A percentile compares a stretch with the other conserved stretches of the same genome.
Conservation (phyloP, 2,329 filamentous ascomycete species). For the Sporothrix brasiliensis region DNA sequence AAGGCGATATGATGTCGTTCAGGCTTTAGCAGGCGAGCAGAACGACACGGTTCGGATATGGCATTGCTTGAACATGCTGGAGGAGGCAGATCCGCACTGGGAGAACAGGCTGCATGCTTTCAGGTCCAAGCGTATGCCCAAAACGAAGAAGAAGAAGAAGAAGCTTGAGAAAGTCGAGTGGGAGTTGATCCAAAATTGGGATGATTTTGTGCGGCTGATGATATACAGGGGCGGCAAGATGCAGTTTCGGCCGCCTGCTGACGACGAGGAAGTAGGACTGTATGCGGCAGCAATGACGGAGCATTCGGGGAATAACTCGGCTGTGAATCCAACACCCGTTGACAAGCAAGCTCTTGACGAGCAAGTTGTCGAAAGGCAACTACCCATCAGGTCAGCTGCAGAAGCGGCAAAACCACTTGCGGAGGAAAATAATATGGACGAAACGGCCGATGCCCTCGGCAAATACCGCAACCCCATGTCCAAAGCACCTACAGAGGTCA, state of each 20-base stretch:
- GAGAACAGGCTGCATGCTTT: not conserved
- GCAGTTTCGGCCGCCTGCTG: not conserved
- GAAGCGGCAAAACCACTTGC: not conserved
- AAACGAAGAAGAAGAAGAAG: not conserved
- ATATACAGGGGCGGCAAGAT: not conserved
- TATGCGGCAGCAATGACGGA: not conserved
- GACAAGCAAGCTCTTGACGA: not conserved
- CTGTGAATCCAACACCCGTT: not conserved
- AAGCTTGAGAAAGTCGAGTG: not conserved
- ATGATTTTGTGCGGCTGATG: not conserved
- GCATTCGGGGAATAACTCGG: not conserved
- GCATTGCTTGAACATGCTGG: constrained; percentile 18
- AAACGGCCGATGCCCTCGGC: not conserved
- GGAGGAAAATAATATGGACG: not conserved
- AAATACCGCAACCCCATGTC: not conserved
- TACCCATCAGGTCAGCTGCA: not conserved
- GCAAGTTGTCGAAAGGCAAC: not conserved
- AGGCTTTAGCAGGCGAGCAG: not conserved
- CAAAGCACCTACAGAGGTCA: not conserved
- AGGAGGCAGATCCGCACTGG: constrained; percentile 21
- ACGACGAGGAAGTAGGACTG: not conserved
- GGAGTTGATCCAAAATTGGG: not conserved
- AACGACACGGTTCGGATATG: constrained; percentile 9
- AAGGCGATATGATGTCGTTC: not conserved
- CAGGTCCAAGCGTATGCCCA: not conserved